Evolutionary conservation across 2,329 filamentous ascomycete species (phyloP), one percentile per base, ranked within the genome.

Genomic region (Cyphellophora attinorum): DNA sequence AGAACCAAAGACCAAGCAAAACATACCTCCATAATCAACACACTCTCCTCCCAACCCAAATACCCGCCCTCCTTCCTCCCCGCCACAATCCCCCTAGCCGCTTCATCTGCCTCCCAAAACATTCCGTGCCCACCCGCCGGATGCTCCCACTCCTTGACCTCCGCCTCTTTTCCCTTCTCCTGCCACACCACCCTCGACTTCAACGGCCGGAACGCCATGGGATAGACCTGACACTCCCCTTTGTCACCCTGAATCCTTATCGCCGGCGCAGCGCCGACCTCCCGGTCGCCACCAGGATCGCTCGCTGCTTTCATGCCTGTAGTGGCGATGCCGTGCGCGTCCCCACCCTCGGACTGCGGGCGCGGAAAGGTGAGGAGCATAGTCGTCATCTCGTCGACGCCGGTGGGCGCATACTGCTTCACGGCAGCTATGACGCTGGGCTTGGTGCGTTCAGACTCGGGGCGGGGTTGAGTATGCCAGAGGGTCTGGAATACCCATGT

Each of bases 151-250:
- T 33, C 25, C 27, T 38, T 40, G 15, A 36, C 40, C 15, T 44
- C 41, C 6, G 64, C 60, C 1, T 63, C 64, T 8, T 60, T 63
- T n/a, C n/a, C n/a, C n/a, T n/a, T n/a, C 11, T 67, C 64, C 2
- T 84, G 82, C 64, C 93, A 93, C 36, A 72, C 77, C 42, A 86
- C 68, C 33, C 93, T 69, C 48, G 93, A 76, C 47, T 72, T 80
- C 25, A 39, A 51, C 31, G 41, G 52, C 40, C 44, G 46, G 34
- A 38, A 55, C 44, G 21, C 44, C 37, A 42, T 50, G 42, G 41
- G 50, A 49, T 29, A 53, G 37, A 43, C 52, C 41, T 38, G 51
- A 29, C 38, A 47, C 45, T 40, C 39, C 29, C 38, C 53, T 16
- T 52, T 45, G 3, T 48, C 48, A 23, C 44, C 52, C 41, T 46